Evolutionary conservation across 371 early-diverging fungal species (phyloP).

Genomic region (Actinomucor elegans): DNA sequence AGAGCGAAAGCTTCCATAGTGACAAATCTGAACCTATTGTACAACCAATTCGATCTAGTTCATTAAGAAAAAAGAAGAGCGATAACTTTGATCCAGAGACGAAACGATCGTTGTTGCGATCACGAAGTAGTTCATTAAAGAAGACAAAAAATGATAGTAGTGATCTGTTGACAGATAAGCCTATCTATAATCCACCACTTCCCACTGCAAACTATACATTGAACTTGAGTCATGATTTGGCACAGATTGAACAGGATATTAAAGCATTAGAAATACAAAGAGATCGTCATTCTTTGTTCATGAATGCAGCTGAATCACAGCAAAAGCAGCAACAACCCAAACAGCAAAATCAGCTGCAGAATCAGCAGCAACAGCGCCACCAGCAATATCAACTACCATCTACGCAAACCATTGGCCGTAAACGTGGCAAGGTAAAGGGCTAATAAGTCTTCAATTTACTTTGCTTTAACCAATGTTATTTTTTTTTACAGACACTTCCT

Average conservation of each 20-base stretch:
- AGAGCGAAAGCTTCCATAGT: background rate
- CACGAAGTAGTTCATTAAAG: no score
- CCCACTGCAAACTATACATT: background rate
- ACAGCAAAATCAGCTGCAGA: background rate
- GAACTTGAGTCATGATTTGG: slow-evolving; percentile 10
- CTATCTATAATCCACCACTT: background rate
- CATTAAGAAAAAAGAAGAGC: background rate
- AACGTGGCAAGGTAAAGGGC: slow-evolving; percentile 42
- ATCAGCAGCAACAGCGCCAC: background rate
- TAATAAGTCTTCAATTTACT: background rate
- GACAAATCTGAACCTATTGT: background rate
- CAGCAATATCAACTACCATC: background rate
- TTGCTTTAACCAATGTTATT: background rate
- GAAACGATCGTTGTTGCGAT: no score
- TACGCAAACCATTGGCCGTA: slow-evolving; percentile 16
- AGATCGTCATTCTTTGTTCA: slow-evolving; percentile 10
- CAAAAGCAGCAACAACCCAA: background rate
- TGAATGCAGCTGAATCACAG: background rate
- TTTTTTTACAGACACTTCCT: slow-evolving; percentile 37
- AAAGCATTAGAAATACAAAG: slow-evolving; percentile 18
- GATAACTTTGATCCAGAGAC: no score
- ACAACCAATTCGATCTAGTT: background rate
- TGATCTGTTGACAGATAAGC: background rate
- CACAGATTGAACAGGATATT: slow-evolving; percentile 23
- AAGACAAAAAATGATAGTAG: background rate